Base-by-base conservation (phyloP, 2,329 filamentous ascomycete species). In the Cryphonectria parasitica region DNA sequence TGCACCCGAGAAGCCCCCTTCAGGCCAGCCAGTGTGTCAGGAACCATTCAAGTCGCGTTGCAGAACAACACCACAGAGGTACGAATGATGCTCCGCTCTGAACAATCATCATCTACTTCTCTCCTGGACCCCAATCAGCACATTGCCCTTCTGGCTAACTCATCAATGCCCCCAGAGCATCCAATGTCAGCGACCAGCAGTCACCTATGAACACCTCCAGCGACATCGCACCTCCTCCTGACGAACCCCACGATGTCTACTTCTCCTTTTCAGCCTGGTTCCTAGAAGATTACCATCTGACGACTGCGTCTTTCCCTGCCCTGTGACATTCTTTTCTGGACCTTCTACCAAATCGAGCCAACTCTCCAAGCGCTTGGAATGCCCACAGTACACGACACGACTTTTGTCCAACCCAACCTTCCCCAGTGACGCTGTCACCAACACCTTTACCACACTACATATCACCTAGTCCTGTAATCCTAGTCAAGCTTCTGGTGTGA, bases 231-330 rank as follows among this genome's bases (percentile, higher is more conserved):
- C 56, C 45, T 58, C 64, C 66, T 71, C 63, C 65, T 63, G 49
- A 69, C 66, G 63, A 68, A 39, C 64, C 64, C 58, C 56, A 72
- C 69, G 43, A 72, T 72, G 71, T 72, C 71, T 67, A 64, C 64
- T 60, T 69, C 22, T 63, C 66, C 34, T 62, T 56, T 66, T 41
- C 64, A 71, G 41, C 49, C 52, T 62, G 19, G 36, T 49, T 63
- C 66, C 69, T 72, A 72, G 58, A 62, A 66, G 49, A 64, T 61
- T 62, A 52, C 66, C 71, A 39, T 6, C 17, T 17, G 49, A 25
- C 70, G 49, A 25, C 70, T 31, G 43, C 61, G 68, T 28, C 49
- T 43, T 41, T 61, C 62, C 64, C 17, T n/a, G 64, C 43, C 25
- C 56, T 43, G 68, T 66, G 56, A 58, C 60, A 58, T 39, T 66